Evolutionary conservation across 257 asterid species (phyloP).

Genomic region (Schizonepeta tenuifolia): DNA sequence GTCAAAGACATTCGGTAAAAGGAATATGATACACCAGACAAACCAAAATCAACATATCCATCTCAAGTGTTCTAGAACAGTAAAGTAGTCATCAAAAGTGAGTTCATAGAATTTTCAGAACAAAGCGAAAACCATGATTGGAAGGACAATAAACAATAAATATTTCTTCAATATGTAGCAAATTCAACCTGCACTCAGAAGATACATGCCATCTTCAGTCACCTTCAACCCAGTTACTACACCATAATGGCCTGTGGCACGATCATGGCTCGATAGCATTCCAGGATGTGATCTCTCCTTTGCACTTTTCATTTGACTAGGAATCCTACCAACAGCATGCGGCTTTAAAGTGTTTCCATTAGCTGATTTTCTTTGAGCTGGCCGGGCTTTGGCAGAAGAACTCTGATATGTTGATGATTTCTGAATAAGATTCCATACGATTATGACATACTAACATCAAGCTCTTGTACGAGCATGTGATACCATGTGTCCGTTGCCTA

Average conservation of each 20-base stretch:
- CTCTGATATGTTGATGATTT: conserved; percentile 57
- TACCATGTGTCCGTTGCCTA: conserved; percentile 4
- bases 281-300: conserved; percentile 98
- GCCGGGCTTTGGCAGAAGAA: conserved; percentile 56
- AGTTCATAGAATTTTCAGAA: conserved; percentile 4
- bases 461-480: neutral
- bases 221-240: conserved; percentile 82
- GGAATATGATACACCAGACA: neutral
- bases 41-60: neutral
- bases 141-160: neutral
- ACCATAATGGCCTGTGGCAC: conserved; percentile 96
- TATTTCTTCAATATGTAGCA: conserved; percentile 14
- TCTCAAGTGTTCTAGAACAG: conserved; percentile 8
- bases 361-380: conserved; percentile 61
- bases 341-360: conserved; percentile 57
- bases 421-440: conserved; percentile 47
- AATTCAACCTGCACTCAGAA: conserved; percentile 89
- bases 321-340: conserved; percentile 49
- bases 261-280: conserved; percentile 86
- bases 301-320: conserved; percentile 59
- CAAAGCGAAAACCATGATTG: conserved; percentile 4
- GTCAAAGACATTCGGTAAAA: conserved; percentile 4
- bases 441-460: conserved; percentile 22
- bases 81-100: neutral
- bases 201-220: conserved; percentile 94